Evolutionary conservation across 2,329 filamentous ascomycete genomes (phyloP).

Genomic region (Fusarium equiseti): DNA sequence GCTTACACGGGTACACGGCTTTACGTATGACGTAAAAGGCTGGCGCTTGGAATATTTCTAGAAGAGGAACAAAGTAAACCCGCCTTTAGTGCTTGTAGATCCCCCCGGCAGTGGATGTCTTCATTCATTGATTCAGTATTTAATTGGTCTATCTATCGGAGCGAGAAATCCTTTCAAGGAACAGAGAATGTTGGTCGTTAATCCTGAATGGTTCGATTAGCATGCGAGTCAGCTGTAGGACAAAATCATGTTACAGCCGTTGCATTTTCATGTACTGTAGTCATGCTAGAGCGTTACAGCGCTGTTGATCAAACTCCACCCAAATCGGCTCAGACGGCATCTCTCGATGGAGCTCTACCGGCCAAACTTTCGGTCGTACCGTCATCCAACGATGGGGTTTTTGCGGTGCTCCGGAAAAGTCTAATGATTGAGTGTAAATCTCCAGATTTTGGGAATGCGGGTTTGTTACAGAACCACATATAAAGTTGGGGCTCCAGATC

Average conservation of each 20-base stretch:
- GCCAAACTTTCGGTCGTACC: constrained; percentile 45
- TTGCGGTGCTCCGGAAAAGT: constrained; percentile 37
- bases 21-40: constrained; percentile 23
- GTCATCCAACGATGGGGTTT: constrained; percentile 31
- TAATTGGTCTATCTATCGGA: constrained; percentile 5
- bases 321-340: constrained; percentile 37
- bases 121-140: no score
- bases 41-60: constrained; percentile 34
- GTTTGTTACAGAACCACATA: constrained; percentile 13
- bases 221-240: constrained; percentile 10
- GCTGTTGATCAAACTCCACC: no score
- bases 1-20: neutral
- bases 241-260: constrained; percentile 13
- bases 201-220: constrained; percentile 21
- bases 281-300: neutral
- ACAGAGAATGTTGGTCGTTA: neutral
- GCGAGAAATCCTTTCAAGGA: constrained; percentile 11
- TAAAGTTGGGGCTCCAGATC: constrained; percentile 33
- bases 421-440: constrained; percentile 25
- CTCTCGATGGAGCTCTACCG: constrained; percentile 35
- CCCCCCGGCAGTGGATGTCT: neutral
- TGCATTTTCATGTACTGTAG: neutral
- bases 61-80: constrained; percentile 32
- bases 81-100: constrained; percentile 23
- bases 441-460: constrained; percentile 12